Evolutionary conservation across 148 eudicot species (phyloP).

Genomic region (Silene uniflora): DNA sequence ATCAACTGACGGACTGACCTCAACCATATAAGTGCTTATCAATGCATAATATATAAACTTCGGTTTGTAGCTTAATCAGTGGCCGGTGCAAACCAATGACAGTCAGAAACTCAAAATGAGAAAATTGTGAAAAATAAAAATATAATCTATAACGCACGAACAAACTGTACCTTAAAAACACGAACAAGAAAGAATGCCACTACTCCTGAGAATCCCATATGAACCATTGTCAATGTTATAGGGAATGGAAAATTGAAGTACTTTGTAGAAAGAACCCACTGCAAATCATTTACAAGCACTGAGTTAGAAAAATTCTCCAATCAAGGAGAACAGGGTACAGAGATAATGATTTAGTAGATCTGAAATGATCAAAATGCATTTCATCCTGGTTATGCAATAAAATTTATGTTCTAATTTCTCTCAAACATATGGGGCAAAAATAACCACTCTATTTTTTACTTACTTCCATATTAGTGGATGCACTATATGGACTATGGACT

Average conservation of each 20-base stretch:
- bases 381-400: neutral
- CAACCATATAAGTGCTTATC: too few species aligned
- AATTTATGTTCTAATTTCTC: neutral
- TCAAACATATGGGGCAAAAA: too few species aligned
- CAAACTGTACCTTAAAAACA: slow-evolving; percentile 75
- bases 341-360: too few species aligned
- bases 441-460: too few species aligned
- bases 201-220: slow-evolving; percentile 94
- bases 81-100: neutral
- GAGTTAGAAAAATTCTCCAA: neutral
- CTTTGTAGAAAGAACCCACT: slow-evolving; percentile 99
- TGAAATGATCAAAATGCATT: neutral
- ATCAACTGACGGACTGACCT: too few species aligned
- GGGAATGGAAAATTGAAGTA: slow-evolving; percentile 98
- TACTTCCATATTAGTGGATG: too few species aligned
- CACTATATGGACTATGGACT: too few species aligned
- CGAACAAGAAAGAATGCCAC: slow-evolving; percentile 91
- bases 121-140: neutral
- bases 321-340: neutral
- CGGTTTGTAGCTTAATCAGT: neutral
- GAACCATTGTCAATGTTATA: slow-evolving; percentile 95
- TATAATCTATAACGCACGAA: neutral
- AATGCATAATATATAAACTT: neutral
- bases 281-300: slow-evolving; percentile 29
- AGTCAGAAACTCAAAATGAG: neutral